phyloP scores from a whole-genome alignment of 768 basidiomycete species.

The Porphyrellus cyaneotinctus region DNA sequence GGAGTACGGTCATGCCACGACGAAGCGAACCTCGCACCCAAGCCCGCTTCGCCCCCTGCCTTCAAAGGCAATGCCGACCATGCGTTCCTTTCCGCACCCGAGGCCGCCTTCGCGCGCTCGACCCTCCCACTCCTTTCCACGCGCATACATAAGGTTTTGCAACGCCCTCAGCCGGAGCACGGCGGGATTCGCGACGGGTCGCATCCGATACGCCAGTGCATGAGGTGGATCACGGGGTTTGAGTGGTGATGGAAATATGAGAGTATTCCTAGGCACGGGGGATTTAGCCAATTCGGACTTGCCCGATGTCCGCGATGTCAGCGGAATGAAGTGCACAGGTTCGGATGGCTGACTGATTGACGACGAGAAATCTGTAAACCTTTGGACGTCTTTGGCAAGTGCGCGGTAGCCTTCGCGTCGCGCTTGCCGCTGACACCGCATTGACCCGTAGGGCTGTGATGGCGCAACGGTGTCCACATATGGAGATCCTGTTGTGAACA shows the following conservation, averaged over 20 bases:
- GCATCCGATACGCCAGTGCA: conserved; percentile 41
- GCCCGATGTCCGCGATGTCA: conserved; percentile 34
- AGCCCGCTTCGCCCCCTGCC: conserved; percentile 55
- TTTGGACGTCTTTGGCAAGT: conserved; percentile 38
- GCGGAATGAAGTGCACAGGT: conserved; percentile 40
- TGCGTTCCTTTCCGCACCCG: conserved; percentile 53
- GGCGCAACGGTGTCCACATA: conserved; percentile 13
- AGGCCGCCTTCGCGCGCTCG: conserved; percentile 45
- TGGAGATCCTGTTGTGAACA: conserved; percentile 41
- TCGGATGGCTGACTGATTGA: conserved; percentile 13
- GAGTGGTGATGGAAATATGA: conserved; percentile 40
- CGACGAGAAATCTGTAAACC: conserved; percentile 31
- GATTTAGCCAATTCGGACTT: conserved; percentile 25
- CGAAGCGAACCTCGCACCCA: conserved; percentile 38
- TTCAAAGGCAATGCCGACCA: conserved; percentile 58
- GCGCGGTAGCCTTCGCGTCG: conserved; percentile 43
- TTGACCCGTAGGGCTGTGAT: conserved; percentile 13
- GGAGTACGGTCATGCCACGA: conserved; percentile 21
- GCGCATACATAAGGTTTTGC: conserved; percentile 48
- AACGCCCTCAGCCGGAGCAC: conserved; percentile 58
- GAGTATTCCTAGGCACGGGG: conserved; percentile 32
- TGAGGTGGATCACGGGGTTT: conserved; percentile 35
- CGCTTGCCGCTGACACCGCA: conserved; percentile 12
- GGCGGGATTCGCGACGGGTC: conserved; percentile 59
- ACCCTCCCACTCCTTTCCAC: conserved; percentile 46